Evolutionary conservation across 441 rosid genomes (phyloP), one percentile per base, ranked within the genome.

Genomic region (Erodium chrysanthum): DNA sequence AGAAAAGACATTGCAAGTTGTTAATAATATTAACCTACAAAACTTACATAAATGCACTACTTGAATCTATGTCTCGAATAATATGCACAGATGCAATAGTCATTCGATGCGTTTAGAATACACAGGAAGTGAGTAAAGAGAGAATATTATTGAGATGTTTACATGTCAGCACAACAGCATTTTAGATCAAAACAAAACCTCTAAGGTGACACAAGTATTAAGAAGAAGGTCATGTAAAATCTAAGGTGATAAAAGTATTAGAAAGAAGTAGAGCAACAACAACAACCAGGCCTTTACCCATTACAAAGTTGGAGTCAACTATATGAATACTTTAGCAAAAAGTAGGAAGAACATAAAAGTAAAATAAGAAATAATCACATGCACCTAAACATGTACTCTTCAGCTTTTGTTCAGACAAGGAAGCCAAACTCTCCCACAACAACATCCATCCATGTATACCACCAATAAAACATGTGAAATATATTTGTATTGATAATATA

Each of bases 1-100:
- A 73, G 56, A 82, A 75, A 78, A 65, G 69, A 64, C 44, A 44
- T 21, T 67, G 65, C 15, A 69, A 62, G n/a, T 68, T 68, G 70
- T 79, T 68, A 79, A 64, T 68, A 77, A 68, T 33, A 70, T 44
- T 54, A 62, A 23, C 8, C 1, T 11, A 66, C 14, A 68, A 35
- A 64, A n/a, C 50, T 37, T 37, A 37, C 21, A 66, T 20, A 67
- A 64, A 63, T 60, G 18, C 64, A 31, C 11, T 54, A 65, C 61
- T 70, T 68, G 46, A 42, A 29, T 68, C 23, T 7, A 60, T 20
- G 23, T 7, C 37, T 22, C 14, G 62, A 61, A 61, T 61, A 27
- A 61, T 61, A 25, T 27, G 65, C 35, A 61, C 5, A 15, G 37
- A 61, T 17, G 33, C 64, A 23, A 25, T 22, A 59, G 33, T 11